Evolutionary conservation across 2,329 filamentous ascomycete genomes (phyloP).

Genomic region (Beauveria brongniartii): DNA sequence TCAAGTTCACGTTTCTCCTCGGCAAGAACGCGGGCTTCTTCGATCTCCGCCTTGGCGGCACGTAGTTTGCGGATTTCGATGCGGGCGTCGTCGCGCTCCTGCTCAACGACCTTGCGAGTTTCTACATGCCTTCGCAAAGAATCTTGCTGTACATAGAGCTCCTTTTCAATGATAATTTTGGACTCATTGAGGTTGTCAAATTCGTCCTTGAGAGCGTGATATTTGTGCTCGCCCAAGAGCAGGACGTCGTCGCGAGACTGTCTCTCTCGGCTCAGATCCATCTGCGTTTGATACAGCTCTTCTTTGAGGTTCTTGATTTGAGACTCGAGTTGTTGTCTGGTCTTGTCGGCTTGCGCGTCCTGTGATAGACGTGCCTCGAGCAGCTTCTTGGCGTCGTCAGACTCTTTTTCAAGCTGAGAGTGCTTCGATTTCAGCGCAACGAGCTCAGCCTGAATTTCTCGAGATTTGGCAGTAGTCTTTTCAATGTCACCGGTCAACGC

Average conservation of each 20-base stretch:
- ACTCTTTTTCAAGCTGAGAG: slow-evolving; percentile 76
- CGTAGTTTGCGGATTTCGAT: slow-evolving; percentile 75
- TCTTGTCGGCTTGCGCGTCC: slow-evolving; percentile 76
- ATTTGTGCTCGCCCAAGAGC: slow-evolving; percentile 83
- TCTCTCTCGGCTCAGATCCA: slow-evolving; percentile 81
- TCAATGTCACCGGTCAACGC: slow-evolving; percentile 68
- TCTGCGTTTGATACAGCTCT: slow-evolving; percentile 76
- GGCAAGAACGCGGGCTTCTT: slow-evolving; percentile 76
- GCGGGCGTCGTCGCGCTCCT: slow-evolving; percentile 83
- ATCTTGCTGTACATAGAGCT: slow-evolving; percentile 93
- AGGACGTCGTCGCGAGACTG: slow-evolving; percentile 93
- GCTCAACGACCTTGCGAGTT: slow-evolving; percentile 69
- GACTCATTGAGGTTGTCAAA: slow-evolving; percentile 82
- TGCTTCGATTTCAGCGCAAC: slow-evolving; percentile 82
- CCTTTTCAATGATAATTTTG: slow-evolving; percentile 96
- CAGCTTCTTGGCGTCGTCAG: slow-evolving; percentile 75
- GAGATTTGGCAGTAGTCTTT: slow-evolving; percentile 64
- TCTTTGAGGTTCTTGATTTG: slow-evolving; percentile 84
- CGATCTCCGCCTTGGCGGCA: slow-evolving; percentile 73
- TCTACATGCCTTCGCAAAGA: slow-evolving; percentile 79
- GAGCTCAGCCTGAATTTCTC: slow-evolving; percentile 79
- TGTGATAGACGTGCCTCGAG: slow-evolving; percentile 85
- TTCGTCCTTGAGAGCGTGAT: slow-evolving; percentile 71
- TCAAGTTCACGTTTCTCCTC: slow-evolving; percentile 74
- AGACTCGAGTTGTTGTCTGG: slow-evolving; percentile 71